Evolutionary conservation across 177 flowering plant genomes (phyloP).

Genomic region (Tripterygium wilfordii): DNA sequence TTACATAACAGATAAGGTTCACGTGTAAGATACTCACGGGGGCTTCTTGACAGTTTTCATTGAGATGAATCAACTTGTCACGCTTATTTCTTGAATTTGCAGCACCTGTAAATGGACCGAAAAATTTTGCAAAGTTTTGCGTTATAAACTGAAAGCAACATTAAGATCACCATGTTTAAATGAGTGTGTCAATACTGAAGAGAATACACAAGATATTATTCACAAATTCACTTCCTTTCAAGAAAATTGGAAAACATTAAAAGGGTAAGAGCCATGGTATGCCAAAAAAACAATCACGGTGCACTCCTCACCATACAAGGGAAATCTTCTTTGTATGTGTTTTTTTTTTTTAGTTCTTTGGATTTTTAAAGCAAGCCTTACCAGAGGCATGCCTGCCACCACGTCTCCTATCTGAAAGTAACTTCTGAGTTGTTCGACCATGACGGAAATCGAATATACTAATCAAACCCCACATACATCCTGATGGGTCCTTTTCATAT

Average conservation of each 20-base stretch:
- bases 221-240: too few species aligned
- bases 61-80: conserved; percentile 13
- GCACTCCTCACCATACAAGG: too few species aligned
- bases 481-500: conserved; percentile 42
- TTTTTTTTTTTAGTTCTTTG: background rate
- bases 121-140: too few species aligned
- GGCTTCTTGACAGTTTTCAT: conserved; percentile 14
- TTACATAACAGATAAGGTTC: too few species aligned
- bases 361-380: conserved; percentile 21
- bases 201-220: background rate
- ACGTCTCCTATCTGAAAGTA: conserved; percentile 49
- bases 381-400: conserved; percentile 39
- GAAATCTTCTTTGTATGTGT: too few species aligned
- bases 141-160: too few species aligned
- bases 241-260: too few species aligned
- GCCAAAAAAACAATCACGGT: too few species aligned
- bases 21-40: conserved; percentile 19
- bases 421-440: conserved; percentile 44
- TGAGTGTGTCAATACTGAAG: background rate
- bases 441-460: conserved; percentile 71
- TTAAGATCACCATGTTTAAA: too few species aligned
- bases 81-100: conserved; percentile 15
- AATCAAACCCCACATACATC: conserved; percentile 80
- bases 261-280: too few species aligned
- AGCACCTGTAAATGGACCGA: conserved; percentile 19